Evolutionary conservation across 1,284 basidiomycete genomes (phyloP).

Genomic region (Cutaneotrichosporon sp.): DNA sequence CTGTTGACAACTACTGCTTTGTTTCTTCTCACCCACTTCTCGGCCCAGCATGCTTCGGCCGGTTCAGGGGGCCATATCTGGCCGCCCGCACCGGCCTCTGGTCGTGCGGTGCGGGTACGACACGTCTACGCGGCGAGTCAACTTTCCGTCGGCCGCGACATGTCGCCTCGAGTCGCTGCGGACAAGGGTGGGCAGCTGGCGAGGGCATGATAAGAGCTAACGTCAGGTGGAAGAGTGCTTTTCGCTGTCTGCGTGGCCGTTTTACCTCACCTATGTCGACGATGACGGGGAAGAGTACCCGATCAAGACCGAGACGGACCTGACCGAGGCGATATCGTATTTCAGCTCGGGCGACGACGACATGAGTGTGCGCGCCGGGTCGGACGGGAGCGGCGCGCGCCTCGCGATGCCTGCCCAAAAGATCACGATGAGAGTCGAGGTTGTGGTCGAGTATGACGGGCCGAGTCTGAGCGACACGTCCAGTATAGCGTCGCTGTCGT

Average conservation of each 20-base stretch:
- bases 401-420: slow-evolving; percentile 41
- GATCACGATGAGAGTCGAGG: slow-evolving; percentile 68
- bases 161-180: slow-evolving; percentile 68
- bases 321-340: slow-evolving; percentile 78
- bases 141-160: slow-evolving; percentile 66
- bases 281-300: slow-evolving; percentile 70
- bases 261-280: slow-evolving; percentile 72
- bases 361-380: slow-evolving; percentile 57
- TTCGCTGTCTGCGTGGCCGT: slow-evolving; percentile 62
- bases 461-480: slow-evolving; percentile 82
- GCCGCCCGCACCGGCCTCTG: slow-evolving; percentile 59
- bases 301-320: slow-evolving; percentile 65
- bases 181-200: slow-evolving; percentile 54
- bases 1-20: too few species aligned
- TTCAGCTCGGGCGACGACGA: slow-evolving; percentile 67
- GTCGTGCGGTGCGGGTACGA: slow-evolving; percentile 75
- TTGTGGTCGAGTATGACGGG: slow-evolving; percentile 79
- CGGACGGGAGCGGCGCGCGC: not conserved
- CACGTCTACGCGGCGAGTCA: slow-evolving; percentile 64
- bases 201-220: not conserved
- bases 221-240: slow-evolving; percentile 73
- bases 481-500: slow-evolving; percentile 55
- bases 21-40: too few species aligned
- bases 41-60: slow-evolving; percentile 4
- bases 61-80: slow-evolving; percentile 9